Evolutionary conservation across 192 early-diverging fungal genomes (phyloP).

Genomic region (Podila minutissima): DNA sequence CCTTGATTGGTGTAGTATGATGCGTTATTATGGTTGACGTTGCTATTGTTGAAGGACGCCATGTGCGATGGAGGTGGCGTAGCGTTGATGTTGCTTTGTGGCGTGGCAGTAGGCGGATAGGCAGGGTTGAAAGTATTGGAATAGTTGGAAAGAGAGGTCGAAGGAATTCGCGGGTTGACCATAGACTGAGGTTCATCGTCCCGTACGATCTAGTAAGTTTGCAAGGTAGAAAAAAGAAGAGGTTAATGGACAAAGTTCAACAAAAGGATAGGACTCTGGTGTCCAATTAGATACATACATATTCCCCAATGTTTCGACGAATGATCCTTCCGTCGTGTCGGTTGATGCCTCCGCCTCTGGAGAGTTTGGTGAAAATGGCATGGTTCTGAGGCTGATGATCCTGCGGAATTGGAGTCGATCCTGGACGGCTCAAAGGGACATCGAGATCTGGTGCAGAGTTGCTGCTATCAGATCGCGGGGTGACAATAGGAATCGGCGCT

Average conservation of each 20-base stretch:
- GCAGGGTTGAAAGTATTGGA: constrained; percentile 11
- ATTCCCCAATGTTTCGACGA: constrained; percentile 22
- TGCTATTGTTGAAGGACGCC: not conserved
- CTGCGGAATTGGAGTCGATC: constrained; percentile 13
- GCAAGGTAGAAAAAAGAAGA: not conserved
- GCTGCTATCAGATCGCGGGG: no score
- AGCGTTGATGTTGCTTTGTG: constrained; percentile 28
- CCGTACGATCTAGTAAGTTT: constrained; percentile 8
- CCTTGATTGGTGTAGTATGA: not conserved
- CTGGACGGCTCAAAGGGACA: not conserved
- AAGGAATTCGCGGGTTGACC: constrained; percentile 19
- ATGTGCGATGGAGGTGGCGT: constrained; percentile 4
- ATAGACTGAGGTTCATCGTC: constrained; percentile 45
- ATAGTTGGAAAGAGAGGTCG: not conserved
- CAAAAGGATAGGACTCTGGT: not conserved
- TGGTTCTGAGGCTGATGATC: constrained; percentile 20
- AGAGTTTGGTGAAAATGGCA: constrained; percentile 24
- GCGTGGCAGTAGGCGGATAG: constrained; percentile 39
- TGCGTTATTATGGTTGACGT: not conserved
- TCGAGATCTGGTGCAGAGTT: not conserved
- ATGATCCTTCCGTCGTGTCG: constrained; percentile 38
- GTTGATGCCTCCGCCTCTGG: constrained; percentile 41
- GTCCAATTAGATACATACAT: constrained; percentile 3
- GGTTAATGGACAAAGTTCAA: not conserved
- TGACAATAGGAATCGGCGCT: no score